Percentiles rank a stretch among this genome's conserved stretches.
Conservation (phyloP, 768 basidiomycete genomes). For the Thelephora ganbajun region DNA sequence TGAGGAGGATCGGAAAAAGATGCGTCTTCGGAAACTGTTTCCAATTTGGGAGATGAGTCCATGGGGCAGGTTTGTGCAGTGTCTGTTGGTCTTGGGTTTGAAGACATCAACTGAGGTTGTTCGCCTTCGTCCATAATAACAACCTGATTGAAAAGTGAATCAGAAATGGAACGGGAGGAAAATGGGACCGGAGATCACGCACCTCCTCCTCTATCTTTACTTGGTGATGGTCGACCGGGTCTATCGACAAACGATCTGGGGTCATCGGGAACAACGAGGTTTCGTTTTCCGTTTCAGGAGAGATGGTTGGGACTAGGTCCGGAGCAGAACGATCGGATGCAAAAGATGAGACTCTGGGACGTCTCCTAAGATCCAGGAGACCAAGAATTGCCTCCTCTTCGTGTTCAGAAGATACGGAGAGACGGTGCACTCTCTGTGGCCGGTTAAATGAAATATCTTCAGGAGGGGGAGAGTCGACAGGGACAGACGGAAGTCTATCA, state of each 20-base stretch:
- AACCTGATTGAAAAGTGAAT: too few relatives aligned
- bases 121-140: too few relatives aligned
- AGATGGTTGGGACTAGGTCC: neutral
- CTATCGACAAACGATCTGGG: neutral
- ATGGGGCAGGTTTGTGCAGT: too few relatives aligned
- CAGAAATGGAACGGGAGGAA: too few relatives aligned
- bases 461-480: neutral
- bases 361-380: neutral
- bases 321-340: neutral
- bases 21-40: too few relatives aligned
- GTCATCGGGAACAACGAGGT: neutral
- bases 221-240: too few relatives aligned
- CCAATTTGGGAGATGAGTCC: too few relatives aligned
- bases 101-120: too few relatives aligned
- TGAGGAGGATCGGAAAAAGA: too few relatives aligned
- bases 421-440: neutral
- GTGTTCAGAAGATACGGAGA: neutral
- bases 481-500: neutral
- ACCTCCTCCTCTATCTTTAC: too few relatives aligned
- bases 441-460: neutral
- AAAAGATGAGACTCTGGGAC: neutral
- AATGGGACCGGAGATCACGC: too few relatives aligned
- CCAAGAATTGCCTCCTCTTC: neutral
- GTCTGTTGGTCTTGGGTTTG: too few relatives aligned
- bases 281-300: neutral